Evolutionary conservation across 2,329 filamentous ascomycete species (phyloP).

Genomic region (Nigrograna mackinnonii): DNA sequence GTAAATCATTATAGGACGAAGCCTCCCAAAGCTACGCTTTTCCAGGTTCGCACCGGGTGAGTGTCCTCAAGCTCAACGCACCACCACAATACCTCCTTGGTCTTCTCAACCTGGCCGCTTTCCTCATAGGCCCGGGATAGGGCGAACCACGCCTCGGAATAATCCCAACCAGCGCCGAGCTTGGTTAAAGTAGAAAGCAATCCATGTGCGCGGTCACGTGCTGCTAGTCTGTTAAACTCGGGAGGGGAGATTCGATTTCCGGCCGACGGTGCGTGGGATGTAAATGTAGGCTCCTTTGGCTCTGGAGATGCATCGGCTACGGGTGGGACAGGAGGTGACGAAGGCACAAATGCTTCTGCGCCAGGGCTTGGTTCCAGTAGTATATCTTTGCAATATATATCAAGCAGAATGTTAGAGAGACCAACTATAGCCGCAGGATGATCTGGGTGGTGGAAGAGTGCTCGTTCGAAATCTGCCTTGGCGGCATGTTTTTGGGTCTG

Average conservation of each 20-base stretch:
- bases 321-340: constrained; percentile 8
- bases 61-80: constrained; percentile 93
- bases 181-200: constrained; percentile 83
- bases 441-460: constrained; percentile 77
- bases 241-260: constrained; percentile 60
- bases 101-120: constrained; percentile 81
- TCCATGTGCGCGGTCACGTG: constrained; percentile 84
- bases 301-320: constrained; percentile 8
- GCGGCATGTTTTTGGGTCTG: constrained; percentile 69
- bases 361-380: constrained; percentile 60
- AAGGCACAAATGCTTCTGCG: constrained; percentile 16
- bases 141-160: constrained; percentile 89
- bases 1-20: constrained; percentile 29
- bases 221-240: constrained; percentile 80
- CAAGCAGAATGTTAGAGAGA: constrained; percentile 81
- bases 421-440: constrained; percentile 81
- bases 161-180: constrained; percentile 85
- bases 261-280: constrained; percentile 50
- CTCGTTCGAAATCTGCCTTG: constrained; percentile 78
- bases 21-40: constrained; percentile 56
- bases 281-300: constrained; percentile 47
- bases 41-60: constrained; percentile 79
- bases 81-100: constrained; percentile 96
- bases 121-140: constrained; percentile 87
- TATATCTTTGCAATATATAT: constrained; percentile 72